phyloP scores from a whole-genome alignment of 176 grass and related monocot species.

The Aegilops tauschii region DNA sequence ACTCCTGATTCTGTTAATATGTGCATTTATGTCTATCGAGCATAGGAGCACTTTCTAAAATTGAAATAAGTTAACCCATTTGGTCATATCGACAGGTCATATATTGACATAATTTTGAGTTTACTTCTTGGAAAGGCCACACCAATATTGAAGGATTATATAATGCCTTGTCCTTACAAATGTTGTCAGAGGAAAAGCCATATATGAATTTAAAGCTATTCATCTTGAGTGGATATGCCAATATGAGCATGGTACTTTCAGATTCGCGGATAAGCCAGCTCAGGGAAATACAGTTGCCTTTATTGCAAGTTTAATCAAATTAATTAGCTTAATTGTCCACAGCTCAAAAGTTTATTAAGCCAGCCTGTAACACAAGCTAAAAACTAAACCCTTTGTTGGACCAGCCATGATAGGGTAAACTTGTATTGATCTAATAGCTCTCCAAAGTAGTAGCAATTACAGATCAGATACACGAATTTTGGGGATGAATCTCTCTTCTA shows the following conservation, averaged over 20 bases:
- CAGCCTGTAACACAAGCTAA: background rate
- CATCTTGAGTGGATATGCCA: background rate
- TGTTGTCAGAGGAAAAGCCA: background rate
- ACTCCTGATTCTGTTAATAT: background rate
- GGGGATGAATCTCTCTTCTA: too few relatives aligned
- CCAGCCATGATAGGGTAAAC: background rate
- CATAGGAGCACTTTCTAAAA: background rate
- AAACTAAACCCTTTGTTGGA: background rate
- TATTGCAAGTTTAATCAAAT: constrained; percentile 20
- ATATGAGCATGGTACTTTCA: background rate
- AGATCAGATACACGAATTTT: too few relatives aligned
- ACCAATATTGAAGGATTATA: constrained; percentile 1
- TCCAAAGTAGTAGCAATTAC: too few relatives aligned
- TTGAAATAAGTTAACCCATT: constrained; percentile 15
- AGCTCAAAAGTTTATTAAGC: background rate
- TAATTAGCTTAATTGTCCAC: background rate
- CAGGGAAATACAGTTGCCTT: background rate
- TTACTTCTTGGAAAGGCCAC: background rate
- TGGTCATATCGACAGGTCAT: background rate
- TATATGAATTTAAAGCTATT: background rate
- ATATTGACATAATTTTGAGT: background rate
- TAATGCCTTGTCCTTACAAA: background rate
- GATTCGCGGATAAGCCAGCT: background rate
- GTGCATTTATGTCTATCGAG: background rate
- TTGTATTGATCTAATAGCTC: too few relatives aligned